Conservation (phyloP, 306 rosid genomes). For the Castanea crenata region DNA sequence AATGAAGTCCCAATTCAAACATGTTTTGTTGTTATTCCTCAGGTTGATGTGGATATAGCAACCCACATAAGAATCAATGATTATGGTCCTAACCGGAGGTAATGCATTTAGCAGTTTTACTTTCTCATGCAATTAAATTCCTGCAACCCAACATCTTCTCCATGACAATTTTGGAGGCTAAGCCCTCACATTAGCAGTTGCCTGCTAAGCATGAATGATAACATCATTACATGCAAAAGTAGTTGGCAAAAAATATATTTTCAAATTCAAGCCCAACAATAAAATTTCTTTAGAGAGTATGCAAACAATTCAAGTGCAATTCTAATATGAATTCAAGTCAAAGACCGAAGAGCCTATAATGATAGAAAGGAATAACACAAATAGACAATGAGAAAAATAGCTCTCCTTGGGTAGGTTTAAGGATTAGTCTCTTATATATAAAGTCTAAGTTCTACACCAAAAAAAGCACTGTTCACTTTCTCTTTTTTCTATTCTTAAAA, state of each 20-base stretch:
- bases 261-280: too few species aligned
- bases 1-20: not conserved
- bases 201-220: not conserved
- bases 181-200: not conserved
- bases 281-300: too few species aligned
- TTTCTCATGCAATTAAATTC: constrained; percentile 10
- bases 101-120: constrained; percentile 22
- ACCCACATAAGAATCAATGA: constrained; percentile 60
- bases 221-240: not conserved
- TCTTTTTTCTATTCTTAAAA: too few species aligned
- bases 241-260: constrained; percentile 1
- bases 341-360: too few species aligned
- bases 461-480: too few species aligned
- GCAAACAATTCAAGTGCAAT: too few species aligned
- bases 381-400: too few species aligned
- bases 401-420: too few species aligned
- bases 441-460: too few species aligned
- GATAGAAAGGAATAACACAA: too few species aligned
- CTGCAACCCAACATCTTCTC: not conserved
- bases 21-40: constrained; percentile 16
- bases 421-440: too few species aligned
- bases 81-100: constrained; percentile 80
- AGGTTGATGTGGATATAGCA: constrained; percentile 40
- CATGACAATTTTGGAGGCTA: not conserved
- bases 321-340: too few species aligned